phyloP scores from a whole-genome alignment of 257 asterid species.

The Parsonsia alboflavescens region DNA sequence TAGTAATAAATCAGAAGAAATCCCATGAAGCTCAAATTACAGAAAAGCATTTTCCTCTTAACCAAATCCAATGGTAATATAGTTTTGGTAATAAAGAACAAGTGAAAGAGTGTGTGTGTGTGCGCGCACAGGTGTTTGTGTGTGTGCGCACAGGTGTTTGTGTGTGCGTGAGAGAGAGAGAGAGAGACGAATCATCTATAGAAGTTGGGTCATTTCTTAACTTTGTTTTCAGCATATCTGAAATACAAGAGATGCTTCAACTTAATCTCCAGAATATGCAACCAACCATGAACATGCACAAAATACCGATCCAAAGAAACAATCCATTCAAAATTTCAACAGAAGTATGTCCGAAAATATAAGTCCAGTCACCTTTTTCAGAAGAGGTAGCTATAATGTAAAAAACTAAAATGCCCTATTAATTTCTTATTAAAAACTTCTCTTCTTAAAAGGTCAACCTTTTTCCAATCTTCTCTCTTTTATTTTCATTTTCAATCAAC shows the following conservation, averaged over 20 bases:
- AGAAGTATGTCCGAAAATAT: background rate
- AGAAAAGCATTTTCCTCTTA: background rate
- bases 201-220: background rate
- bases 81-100: background rate
- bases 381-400: too few species aligned
- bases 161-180: background rate
- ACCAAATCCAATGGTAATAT: background rate
- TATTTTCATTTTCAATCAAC: too few species aligned
- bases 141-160: too few species aligned
- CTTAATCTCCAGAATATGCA: background rate
- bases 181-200: background rate
- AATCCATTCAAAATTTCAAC: background rate
- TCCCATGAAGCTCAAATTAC: background rate
- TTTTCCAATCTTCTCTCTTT: too few species aligned
- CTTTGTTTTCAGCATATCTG: background rate
- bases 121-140: too few species aligned
- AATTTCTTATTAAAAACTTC: too few species aligned
- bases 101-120: too few species aligned
- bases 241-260: background rate
- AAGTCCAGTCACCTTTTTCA: too few species aligned
- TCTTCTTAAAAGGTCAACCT: too few species aligned
- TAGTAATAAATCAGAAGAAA: conserved; percentile 11
- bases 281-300: background rate
- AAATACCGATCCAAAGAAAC: background rate
- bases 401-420: too few species aligned